Percentiles rank a stretch among this genome's conserved stretches.
These are phyloP conservation scores for Rhizopus delemar DNA, from an alignment of 371 early-diverging fungal species.

Conservation along the genomic window DNA sequence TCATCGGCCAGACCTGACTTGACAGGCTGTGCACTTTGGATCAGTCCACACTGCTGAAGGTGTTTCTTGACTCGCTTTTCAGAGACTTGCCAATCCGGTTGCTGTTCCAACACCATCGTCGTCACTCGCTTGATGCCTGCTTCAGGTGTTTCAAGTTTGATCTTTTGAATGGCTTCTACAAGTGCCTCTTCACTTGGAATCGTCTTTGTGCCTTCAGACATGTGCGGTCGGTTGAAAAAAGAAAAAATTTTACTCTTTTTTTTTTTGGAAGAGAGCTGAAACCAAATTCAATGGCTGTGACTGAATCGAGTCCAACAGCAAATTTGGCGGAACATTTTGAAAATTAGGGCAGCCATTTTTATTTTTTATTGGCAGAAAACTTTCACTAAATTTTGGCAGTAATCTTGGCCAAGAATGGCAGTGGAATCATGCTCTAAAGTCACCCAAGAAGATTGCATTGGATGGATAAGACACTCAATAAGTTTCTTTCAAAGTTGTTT, in stretches of 20 bases:
- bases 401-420: too few species aligned
- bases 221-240: neutral
- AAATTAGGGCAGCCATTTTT: too few species aligned
- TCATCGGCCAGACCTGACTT: conserved; percentile 57
- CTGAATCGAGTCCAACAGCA: too few species aligned
- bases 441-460: neutral
- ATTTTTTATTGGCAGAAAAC: too few species aligned
- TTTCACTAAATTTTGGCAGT: too few species aligned
- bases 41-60: conserved; percentile 57
- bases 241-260: neutral
- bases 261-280: too few species aligned
- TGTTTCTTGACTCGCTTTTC: conserved; percentile 71
- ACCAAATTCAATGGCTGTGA: too few species aligned
- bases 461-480: conserved; percentile 3
- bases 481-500: neutral
- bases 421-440: neutral
- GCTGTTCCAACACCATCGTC: conserved; percentile 37
- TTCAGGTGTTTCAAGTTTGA: conserved; percentile 56
- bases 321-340: too few species aligned
- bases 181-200: conserved; percentile 45
- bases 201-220: conserved; percentile 12
- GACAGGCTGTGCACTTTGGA: conserved; percentile 20
- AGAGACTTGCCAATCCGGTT: conserved; percentile 63
- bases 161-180: conserved; percentile 40
- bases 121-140: conserved; percentile 63